phyloP scores from a whole-genome alignment of 208 protist species.

The Acanthamoeba divionensis region DNA sequence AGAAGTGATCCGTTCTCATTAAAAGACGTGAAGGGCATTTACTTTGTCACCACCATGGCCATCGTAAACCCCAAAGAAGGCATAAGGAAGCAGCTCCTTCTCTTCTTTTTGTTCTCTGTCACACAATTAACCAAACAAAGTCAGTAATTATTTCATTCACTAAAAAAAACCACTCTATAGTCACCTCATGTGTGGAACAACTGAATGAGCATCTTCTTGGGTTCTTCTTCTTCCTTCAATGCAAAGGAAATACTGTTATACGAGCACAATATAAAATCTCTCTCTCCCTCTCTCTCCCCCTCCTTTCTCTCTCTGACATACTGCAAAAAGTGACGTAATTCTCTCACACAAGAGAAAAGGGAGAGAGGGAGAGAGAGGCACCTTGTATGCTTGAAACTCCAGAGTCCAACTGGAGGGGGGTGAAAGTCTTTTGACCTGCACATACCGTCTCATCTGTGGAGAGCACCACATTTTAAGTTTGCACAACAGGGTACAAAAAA shows the following conservation, averaged over 20 bases:
- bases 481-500: no score
- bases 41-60: constrained; percentile 41
- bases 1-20: background rate
- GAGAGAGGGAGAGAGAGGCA: background rate
- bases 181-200: background rate
- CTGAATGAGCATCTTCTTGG: constrained; percentile 35
- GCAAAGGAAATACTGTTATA: background rate
- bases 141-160: background rate
- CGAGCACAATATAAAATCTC: background rate
- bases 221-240: background rate
- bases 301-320: no score
- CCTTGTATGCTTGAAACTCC: constrained; percentile 44
- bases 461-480: no score
- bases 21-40: background rate
- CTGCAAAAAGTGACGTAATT: background rate
- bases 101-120: background rate
- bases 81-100: background rate
- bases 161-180: background rate
- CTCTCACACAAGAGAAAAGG: background rate
- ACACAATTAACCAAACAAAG: no score
- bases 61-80: constrained; percentile 46
- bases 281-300: no score
- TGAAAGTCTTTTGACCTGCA: no score
- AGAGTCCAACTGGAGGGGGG: background rate
- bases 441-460: no score